These are phyloP conservation scores for Nemania sp. DNA, from an alignment of 2,329 filamentous ascomycete species.

Conservation along the genomic window DNA sequence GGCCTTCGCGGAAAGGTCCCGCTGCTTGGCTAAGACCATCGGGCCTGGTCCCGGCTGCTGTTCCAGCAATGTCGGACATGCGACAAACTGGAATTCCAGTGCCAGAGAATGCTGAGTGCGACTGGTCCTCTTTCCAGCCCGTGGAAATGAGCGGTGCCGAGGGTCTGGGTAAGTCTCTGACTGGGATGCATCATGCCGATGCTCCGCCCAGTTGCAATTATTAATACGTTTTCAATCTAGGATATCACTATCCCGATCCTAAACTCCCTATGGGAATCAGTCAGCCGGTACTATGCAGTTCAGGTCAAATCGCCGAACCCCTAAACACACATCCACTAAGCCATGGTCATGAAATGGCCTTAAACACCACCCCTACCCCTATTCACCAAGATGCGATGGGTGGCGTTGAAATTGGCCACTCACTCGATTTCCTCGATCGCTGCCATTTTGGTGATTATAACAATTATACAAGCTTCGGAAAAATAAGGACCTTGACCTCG, in stretches of 20 bases:
- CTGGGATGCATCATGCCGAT: not conserved
- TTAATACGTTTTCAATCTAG: slow-evolving; percentile 4
- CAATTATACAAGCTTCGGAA: not conserved
- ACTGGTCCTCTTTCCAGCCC: slow-evolving; percentile 2
- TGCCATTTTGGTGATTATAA: not conserved
- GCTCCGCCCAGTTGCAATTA: not conserved
- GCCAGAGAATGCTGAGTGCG: not conserved
- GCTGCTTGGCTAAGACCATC: not conserved
- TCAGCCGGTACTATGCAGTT: no score
- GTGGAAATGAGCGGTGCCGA: not conserved
- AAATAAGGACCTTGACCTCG: not conserved
- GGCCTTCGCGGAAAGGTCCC: not conserved
- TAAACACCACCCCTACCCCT: not conserved
- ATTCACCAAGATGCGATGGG: not conserved
- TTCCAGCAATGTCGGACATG: not conserved
- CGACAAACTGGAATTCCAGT: not conserved
- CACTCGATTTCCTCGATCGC: not conserved
- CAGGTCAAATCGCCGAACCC: not conserved
- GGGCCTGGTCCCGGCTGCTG: slow-evolving; percentile 5
- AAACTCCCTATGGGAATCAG: not conserved
- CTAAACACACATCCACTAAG: not conserved
- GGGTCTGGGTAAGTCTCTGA: slow-evolving; percentile 3
- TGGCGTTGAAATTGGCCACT: not conserved
- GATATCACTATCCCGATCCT: not conserved
- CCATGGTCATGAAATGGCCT: not conserved